Evolutionary conservation across 2,329 filamentous ascomycete genomes (phyloP).

Genomic region (Diaporthe amygdali): DNA sequence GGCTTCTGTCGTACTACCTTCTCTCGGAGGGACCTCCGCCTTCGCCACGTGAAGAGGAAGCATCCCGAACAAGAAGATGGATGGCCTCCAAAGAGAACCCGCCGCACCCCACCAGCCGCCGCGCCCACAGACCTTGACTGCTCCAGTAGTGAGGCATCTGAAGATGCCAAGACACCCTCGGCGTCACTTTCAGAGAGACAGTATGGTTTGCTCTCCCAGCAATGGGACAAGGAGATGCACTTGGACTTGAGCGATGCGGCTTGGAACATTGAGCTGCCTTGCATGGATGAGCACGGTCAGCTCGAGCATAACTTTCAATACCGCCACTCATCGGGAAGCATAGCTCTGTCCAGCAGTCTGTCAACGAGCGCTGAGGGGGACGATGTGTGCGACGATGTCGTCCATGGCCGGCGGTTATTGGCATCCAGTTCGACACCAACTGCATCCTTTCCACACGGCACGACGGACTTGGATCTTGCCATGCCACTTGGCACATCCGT

Average conservation of each 20-base stretch:
- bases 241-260: background rate
- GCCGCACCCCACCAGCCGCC: background rate
- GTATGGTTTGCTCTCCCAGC: background rate
- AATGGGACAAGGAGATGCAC: background rate
- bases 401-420: background rate
- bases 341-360: background rate
- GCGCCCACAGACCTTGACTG: background rate
- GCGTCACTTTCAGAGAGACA: background rate
- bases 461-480: background rate
- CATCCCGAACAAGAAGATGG: constrained; percentile 36
- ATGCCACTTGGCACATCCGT: background rate
- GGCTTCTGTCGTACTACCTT: constrained; percentile 44
- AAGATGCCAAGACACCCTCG: background rate
- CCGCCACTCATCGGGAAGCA: background rate
- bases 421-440: background rate
- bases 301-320: background rate
- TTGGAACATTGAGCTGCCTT: constrained; percentile 2
- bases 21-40: constrained; percentile 44
- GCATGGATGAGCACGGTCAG: background rate
- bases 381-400: background rate
- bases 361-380: background rate
- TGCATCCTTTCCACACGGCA: background rate
- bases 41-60: constrained; percentile 47
- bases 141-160: background rate
- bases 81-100: background rate